Evolutionary conservation across 768 basidiomycete genomes (phyloP).

Genomic region (Lactarius hengduanensis): DNA sequence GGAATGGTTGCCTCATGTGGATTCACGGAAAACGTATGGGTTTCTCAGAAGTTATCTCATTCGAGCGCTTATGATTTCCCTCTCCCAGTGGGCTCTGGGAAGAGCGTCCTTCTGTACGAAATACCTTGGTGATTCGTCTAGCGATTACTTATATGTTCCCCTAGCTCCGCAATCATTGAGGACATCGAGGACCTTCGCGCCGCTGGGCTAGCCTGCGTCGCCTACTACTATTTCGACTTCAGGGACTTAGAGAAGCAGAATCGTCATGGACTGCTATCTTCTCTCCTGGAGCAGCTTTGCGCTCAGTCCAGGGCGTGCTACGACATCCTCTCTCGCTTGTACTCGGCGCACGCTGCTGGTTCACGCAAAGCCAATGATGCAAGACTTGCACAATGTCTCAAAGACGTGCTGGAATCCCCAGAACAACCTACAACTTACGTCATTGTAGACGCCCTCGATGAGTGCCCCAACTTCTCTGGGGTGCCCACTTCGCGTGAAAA

Average conservation of each 20-base stretch:
- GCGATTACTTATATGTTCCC: background rate
- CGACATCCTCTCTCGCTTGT: background rate
- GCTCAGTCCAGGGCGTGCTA: conserved; percentile 2
- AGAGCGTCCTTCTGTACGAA: conserved; percentile 1
- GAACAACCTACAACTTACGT: conserved; percentile 3
- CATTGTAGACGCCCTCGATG: conserved; percentile 17
- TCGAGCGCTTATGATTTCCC: background rate
- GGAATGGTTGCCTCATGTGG: conserved; percentile 10
- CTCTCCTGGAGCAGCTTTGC: conserved; percentile 12
- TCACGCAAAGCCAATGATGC: background rate
- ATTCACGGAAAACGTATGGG: conserved; percentile 17
- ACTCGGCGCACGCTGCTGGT: background rate
- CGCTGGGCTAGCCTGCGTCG: conserved; percentile 7
- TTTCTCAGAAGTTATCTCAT: background rate
- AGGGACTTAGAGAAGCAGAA: conserved; percentile 11
- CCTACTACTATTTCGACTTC: conserved; percentile 22
- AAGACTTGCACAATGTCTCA: background rate
- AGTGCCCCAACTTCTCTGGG: conserved; percentile 16
- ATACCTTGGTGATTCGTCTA: background rate
- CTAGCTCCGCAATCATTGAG: conserved; percentile 15
- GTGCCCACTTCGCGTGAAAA: conserved; percentile 8
- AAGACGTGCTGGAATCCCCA: conserved; percentile 8
- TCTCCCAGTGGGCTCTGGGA: conserved; percentile 15
- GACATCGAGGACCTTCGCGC: background rate
- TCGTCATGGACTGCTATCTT: conserved; percentile 9